Evolutionary conservation across 495 filamentous ascomycete genomes (phyloP).

Genomic region (Talaromyces ruber): DNA sequence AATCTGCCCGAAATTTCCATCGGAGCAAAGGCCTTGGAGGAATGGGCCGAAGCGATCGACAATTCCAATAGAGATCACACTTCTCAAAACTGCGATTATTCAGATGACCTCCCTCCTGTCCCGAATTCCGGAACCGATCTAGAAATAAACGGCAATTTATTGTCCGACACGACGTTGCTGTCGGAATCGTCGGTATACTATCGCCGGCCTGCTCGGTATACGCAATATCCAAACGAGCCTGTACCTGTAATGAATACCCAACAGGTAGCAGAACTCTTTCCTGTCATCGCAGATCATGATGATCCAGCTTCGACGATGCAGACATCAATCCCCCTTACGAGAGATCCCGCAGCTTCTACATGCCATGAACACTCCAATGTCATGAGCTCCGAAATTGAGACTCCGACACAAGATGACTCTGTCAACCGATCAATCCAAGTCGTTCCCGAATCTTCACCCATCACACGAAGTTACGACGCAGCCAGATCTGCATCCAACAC

Average conservation of each 20-base stretch:
- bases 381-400: slow-evolving; percentile 14
- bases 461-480: slow-evolving; percentile 4
- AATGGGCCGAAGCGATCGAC: neutral
- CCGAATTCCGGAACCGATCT: slow-evolving; percentile 12
- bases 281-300: slow-evolving; percentile 5
- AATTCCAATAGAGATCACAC: neutral
- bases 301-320: neutral
- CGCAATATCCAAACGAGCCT: slow-evolving; percentile 35
- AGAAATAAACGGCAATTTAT: slow-evolving; percentile 6
- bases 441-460: slow-evolving; percentile 35
- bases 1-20: neutral
- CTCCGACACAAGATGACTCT: slow-evolving; percentile 13
- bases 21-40: neutral
- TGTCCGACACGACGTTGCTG: slow-evolving; percentile 21
- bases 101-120: slow-evolving; percentile 27
- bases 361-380: neutral
- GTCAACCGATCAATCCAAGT: slow-evolving; percentile 23
- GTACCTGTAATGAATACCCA: slow-evolving; percentile 35
- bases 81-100: slow-evolving; percentile 15
- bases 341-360: neutral
- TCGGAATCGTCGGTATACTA: slow-evolving; percentile 35
- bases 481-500: neutral
- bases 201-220: slow-evolving; percentile 27
- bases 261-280: slow-evolving; percentile 34
- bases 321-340: neutral